These are phyloP conservation scores for Nymphaea colorata DNA, from an alignment of 164 flowering plant genomes.

Conservation along the genomic window DNA sequence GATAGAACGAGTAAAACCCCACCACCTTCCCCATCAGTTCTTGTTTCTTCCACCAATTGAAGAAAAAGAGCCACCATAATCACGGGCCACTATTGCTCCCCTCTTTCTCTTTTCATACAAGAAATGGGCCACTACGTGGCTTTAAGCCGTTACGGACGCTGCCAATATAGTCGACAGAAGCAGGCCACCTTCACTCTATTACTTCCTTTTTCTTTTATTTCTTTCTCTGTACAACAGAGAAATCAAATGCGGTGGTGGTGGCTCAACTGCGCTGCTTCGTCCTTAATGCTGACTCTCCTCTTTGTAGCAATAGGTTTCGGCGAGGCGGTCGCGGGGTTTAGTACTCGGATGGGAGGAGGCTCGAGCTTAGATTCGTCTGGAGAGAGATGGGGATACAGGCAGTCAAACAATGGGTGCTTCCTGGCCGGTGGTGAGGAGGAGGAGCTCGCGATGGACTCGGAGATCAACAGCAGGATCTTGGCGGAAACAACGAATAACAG, in stretches of 20 bases:
- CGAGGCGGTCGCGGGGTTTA: conserved; percentile 4
- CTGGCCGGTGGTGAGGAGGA: conserved; percentile 3
- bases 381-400: conserved; percentile 18
- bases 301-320: background rate
- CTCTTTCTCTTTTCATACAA: background rate
- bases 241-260: too few relatives aligned
- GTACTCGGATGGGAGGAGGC: conserved; percentile 18
- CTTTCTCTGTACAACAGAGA: too few relatives aligned
- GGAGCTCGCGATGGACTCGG: conserved; percentile 39
- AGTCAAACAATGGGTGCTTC: conserved; percentile 35
- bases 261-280: background rate
- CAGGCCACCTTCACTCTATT: too few relatives aligned
- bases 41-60: too few relatives aligned
- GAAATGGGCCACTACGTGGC: background rate
- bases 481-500: conserved; percentile 18
- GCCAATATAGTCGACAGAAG: too few relatives aligned
- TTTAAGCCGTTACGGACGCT: background rate
- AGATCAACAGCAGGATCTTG: conserved; percentile 47
- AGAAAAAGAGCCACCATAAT: too few relatives aligned
- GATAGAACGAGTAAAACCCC: too few relatives aligned
- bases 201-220: too few relatives aligned
- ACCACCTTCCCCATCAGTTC: too few relatives aligned
- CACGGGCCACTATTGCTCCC: too few relatives aligned
- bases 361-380: conserved; percentile 21
- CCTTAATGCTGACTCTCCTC: background rate